Evolutionary conservation across 495 filamentous ascomycete species (phyloP).

Genomic region (Aspergillus taichungensis): DNA sequence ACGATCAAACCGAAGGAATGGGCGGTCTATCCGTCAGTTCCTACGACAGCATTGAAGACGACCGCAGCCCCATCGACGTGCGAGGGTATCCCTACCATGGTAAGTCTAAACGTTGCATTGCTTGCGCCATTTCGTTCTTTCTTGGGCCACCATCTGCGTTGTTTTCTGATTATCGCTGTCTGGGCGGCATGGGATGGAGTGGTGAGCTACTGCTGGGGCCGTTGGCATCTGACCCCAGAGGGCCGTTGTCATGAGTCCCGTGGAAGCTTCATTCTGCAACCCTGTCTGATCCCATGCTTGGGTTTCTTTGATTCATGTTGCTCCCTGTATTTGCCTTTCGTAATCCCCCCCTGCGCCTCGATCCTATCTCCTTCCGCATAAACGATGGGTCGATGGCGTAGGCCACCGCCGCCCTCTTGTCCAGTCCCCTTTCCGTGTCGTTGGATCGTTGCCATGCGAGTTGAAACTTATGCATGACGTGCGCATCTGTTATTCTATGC

Average conservation of each 20-base stretch:
- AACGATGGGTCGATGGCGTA: no score
- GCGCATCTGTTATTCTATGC: no score
- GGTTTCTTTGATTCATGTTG: neutral
- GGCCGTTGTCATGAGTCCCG: neutral
- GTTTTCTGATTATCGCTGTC: conserved; percentile 13
- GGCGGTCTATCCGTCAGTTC: conserved; percentile 42
- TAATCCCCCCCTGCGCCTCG: no score
- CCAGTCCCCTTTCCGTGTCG: no score
- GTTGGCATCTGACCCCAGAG: neutral
- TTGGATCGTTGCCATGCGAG: no score
- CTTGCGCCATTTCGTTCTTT: conserved; percentile 28
- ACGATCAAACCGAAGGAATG: conserved; percentile 41
- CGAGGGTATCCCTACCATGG: conserved; percentile 38
- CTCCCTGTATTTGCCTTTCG: no score
- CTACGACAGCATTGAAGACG: conserved; percentile 41
- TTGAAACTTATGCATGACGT: no score
- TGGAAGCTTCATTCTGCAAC: neutral
- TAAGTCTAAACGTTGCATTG: conserved; percentile 32
- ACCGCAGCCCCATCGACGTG: conserved; percentile 35
- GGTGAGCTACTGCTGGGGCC: conserved; percentile 8
- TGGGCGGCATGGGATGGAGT: conserved; percentile 3
- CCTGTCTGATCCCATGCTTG: neutral
- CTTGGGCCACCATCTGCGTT: conserved; percentile 14
- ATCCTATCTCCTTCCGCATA: no score
- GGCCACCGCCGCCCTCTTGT: no score